Percentiles rank a stretch among this genome's conserved stretches.
phyloP scores from a whole-genome alignment of 2,329 filamentous ascomycete species.

The Raffaelea deltoideospora region DNA sequence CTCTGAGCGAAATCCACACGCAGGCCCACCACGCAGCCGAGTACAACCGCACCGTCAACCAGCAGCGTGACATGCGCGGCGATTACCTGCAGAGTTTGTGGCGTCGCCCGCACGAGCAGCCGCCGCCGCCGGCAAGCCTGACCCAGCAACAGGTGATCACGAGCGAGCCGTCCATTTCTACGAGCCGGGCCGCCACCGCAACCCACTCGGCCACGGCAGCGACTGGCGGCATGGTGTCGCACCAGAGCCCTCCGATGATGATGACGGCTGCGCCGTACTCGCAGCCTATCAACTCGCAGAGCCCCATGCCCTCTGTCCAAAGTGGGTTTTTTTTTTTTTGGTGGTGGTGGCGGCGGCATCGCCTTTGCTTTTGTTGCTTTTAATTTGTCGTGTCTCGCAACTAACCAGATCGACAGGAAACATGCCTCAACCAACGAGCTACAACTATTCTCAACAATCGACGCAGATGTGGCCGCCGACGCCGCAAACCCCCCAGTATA shows the following conservation, averaged over 20 bases:
- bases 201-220: slow-evolving; percentile 41
- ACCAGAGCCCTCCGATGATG: slow-evolving; percentile 52
- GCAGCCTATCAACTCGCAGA: slow-evolving; percentile 56
- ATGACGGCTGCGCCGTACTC: slow-evolving; percentile 52
- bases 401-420: slow-evolving; percentile 37
- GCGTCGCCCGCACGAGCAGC: slow-evolving; percentile 68
- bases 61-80: slow-evolving; percentile 62
- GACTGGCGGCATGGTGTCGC: slow-evolving; percentile 29
- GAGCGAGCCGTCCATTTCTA: slow-evolving; percentile 27
- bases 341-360: slow-evolving; percentile 4
- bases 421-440: slow-evolving; percentile 39
- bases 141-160: slow-evolving; percentile 32
- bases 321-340: slow-evolving; percentile 33
- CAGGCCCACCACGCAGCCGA: slow-evolving; percentile 83
- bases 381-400: no score
- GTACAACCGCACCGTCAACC: slow-evolving; percentile 72
- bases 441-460: slow-evolving; percentile 47
- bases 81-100: slow-evolving; percentile 73
- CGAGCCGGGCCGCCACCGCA: slow-evolving; percentile 40
- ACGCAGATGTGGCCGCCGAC: slow-evolving; percentile 53
- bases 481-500: slow-evolving; percentile 46
- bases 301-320: slow-evolving; percentile 46
- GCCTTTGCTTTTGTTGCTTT: not conserved
- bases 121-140: slow-evolving; percentile 29
- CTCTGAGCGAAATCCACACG: slow-evolving; percentile 63